Conservation (phyloP, 2,329 filamentous ascomycete species). For the Aureobasidium leucospermi region DNA sequence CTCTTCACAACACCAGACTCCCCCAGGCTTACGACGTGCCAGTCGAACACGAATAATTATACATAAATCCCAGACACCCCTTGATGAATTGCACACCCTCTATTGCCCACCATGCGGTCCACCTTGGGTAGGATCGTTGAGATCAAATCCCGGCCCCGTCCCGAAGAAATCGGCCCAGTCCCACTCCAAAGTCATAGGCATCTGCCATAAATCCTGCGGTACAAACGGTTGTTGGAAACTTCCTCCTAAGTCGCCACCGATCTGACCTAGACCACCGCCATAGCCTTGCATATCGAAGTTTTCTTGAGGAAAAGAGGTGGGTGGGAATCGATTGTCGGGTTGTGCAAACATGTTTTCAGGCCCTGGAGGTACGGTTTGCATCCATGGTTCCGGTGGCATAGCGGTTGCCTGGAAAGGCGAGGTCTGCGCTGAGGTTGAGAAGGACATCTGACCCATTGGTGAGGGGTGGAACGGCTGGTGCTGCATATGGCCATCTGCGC, state of each 20-base stretch:
- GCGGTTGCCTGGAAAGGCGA: not conserved
- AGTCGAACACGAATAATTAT: not conserved
- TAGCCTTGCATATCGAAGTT: conserved; percentile 16
- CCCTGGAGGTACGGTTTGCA: not conserved
- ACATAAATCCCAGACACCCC: not conserved
- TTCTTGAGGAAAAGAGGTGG: conserved; percentile 4
- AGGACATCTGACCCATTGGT: not conserved
- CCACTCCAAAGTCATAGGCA: conserved; percentile 96
- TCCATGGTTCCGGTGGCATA: not conserved
- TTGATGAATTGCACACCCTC: not conserved
- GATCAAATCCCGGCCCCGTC: conserved; percentile 12
- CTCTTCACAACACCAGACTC: not conserved
- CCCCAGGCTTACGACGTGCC: not conserved
- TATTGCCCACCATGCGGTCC: not conserved
- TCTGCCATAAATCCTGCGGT: conserved; percentile 87
- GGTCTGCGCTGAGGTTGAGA: not conserved
- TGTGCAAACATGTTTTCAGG: not conserved
- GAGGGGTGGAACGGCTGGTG: not conserved
- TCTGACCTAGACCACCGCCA: not conserved
- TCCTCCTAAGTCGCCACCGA: conserved; percentile 23
- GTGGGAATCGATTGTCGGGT: not conserved
- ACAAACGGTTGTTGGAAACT: conserved; percentile 78
- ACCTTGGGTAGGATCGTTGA: not conserved
- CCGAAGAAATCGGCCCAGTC: conserved; percentile 52
- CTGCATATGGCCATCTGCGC: not conserved